Base-by-base conservation (phyloP, 345 rosid genomes). In the Reutealis trisperma region DNA sequence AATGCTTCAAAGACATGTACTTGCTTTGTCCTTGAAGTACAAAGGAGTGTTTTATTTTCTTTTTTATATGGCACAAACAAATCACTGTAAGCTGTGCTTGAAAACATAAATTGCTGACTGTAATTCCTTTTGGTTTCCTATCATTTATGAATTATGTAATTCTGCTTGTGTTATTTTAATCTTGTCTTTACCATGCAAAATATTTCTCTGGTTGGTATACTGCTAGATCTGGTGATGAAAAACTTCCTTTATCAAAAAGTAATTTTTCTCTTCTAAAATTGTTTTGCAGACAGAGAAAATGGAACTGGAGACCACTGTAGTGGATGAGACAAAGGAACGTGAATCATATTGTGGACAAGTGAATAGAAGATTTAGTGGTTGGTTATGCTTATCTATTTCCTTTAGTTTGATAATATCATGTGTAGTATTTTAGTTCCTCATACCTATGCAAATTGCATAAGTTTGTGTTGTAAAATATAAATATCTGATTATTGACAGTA, bases 301-400 rank as follows among this genome's bases (percentile, higher is more conserved):
- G 76, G 97, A 96, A 89, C 88, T 96, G 85, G 99, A 96, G 84
- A 81, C 99, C 62, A 96, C 99, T 47, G 99, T 96, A 58, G 93
- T 96, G 74, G 98, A 96, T 77, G 99, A 96, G 86, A 96, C 97
- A 21, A 96, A 94, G 90, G 98, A 90, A 66, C 93, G 90, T 25
- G 96, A 92, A 24, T 95, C 97, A 67, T 95, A 83, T 76, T 87
- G 98, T 79, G 96, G 97, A 79, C 92, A 90, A 83, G 97, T 89
- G 42, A 85, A 86, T 78, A 88, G 97, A 86, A 85, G 98, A 84
- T 91, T 86, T 81, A 96, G 99, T 83, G 99, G 99, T 96, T 57
- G 79, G 98, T 88, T 61, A 59, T 77, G 69, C 77, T 62, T 83
- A 78, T 70, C 51, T 11, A 22, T 45, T 73, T 58, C 44, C n/a